Evolutionary conservation across 192 early-diverging fungal genomes (phyloP).

Genomic region (Rhizoclosmatium sp.): DNA sequence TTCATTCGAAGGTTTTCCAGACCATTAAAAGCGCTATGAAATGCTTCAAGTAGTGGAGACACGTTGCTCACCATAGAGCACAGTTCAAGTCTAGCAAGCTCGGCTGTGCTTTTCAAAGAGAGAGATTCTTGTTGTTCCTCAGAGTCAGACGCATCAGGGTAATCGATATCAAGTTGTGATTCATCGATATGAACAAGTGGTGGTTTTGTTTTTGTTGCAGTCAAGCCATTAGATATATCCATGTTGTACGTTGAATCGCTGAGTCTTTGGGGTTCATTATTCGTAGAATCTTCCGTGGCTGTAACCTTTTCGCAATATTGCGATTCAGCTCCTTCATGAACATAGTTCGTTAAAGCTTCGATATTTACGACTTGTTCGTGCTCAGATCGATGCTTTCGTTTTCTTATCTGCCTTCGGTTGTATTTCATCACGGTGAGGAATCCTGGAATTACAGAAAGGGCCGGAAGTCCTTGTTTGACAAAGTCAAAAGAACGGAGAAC

Average conservation of each 20-base stretch:
- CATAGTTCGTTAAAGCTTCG: too few species aligned
- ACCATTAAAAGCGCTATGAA: conserved; percentile 8
- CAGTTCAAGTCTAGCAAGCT: background rate
- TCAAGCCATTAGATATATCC: too few species aligned
- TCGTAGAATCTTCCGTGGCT: too few species aligned
- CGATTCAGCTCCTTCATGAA: too few species aligned
- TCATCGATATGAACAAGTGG: background rate
- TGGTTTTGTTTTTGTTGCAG: background rate
- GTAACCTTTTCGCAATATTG: too few species aligned
- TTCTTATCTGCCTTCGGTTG: background rate
- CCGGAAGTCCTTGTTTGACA: background rate
- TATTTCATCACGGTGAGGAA: background rate
- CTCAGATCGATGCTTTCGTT: background rate
- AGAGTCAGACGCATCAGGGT: background rate
- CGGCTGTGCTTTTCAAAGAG: background rate
- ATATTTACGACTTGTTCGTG: too few species aligned
- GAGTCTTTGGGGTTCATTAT: too few species aligned
- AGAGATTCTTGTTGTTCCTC: background rate
- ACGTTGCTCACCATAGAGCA: background rate
- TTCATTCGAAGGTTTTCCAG: conserved; percentile 20
- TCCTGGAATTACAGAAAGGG: background rate
- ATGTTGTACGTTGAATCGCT: too few species aligned
- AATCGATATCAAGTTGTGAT: background rate
- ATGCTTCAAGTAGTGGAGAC: conserved; percentile 6
- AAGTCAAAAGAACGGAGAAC: background rate